These are phyloP conservation scores for Lasiosphaeriaceae sp. DNA, from an alignment of 495 filamentous ascomycete species.

Conservation along the genomic window DNA sequence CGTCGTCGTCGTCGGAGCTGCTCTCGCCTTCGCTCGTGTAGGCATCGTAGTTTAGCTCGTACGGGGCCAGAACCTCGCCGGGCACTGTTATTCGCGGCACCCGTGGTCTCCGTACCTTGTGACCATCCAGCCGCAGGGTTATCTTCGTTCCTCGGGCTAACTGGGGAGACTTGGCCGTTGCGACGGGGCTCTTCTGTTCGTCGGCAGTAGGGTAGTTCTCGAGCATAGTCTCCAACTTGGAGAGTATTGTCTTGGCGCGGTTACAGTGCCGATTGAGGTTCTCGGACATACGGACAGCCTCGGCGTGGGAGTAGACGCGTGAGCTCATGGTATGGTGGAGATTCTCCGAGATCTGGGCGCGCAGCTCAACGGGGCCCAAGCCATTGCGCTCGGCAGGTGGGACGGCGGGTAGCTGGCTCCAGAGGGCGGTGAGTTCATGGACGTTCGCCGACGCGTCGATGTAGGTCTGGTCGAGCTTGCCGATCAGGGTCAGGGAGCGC, in stretches of 20 bases:
- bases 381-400: conserved; percentile 42
- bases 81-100: conserved; percentile 52
- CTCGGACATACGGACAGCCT: conserved; percentile 76
- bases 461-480: conserved; percentile 73
- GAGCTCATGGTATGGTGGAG: conserved; percentile 71
- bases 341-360: conserved; percentile 69
- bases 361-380: conserved; percentile 50
- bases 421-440: conserved; percentile 68
- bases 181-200: conserved; percentile 51
- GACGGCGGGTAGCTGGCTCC: conserved; percentile 64
- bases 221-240: conserved; percentile 75
- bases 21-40: conserved; percentile 43
- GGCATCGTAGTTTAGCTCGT: conserved; percentile 50
- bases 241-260: conserved; percentile 69
- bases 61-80: conserved; percentile 55
- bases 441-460: conserved; percentile 59
- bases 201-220: conserved; percentile 46
- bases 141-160: conserved; percentile 58
- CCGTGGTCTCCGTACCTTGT: conserved; percentile 36
- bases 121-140: conserved; percentile 59
- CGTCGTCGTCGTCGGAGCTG: conserved; percentile 35
- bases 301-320: conserved; percentile 73
- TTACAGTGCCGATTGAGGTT: conserved; percentile 72
- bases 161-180: conserved; percentile 49
- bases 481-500: conserved; percentile 84